These are phyloP conservation scores for Penicillium sp. DNA, from an alignment of 2,329 filamentous ascomycete species.

Conservation along the genomic window DNA sequence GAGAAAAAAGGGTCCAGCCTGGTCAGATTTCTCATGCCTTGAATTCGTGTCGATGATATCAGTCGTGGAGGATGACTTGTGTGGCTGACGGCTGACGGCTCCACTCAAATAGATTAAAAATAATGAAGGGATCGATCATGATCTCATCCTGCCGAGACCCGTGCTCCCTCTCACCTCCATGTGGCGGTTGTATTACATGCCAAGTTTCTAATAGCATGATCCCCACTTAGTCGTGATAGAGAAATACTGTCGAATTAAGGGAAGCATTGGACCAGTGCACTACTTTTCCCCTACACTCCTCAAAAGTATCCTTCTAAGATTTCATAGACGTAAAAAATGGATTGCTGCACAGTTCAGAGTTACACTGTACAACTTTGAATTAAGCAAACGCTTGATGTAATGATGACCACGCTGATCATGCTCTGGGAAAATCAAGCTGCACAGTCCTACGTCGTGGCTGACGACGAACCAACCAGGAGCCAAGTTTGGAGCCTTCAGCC, in stretches of 20 bases:
- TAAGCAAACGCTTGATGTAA: slow-evolving; percentile 21
- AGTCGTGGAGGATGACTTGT: slow-evolving; percentile 19
- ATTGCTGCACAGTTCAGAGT: background rate
- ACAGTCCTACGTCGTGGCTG: slow-evolving; percentile 6
- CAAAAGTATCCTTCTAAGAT: background rate
- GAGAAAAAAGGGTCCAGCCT: background rate
- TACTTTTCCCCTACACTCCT: too few relatives aligned
- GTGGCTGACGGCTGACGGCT: slow-evolving; percentile 26
- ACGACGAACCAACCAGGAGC: slow-evolving; percentile 1
- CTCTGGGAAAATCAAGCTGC: background rate
- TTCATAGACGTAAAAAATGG: too few relatives aligned
- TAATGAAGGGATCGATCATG: slow-evolving; percentile 25
- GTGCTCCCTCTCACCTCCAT: slow-evolving; percentile 2
- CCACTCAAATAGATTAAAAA: slow-evolving; percentile 29
- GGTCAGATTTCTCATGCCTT: background rate
- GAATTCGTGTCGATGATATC: slow-evolving; percentile 17
- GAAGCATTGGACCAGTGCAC: too few relatives aligned
- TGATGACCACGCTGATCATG: slow-evolving; percentile 11
- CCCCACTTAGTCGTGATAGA: too few relatives aligned
- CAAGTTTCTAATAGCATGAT: background rate
- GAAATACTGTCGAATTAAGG: background rate
- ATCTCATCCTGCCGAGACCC: slow-evolving; percentile 23
- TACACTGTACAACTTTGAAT: slow-evolving; percentile 9
- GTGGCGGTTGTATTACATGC: background rate
- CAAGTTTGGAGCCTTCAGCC: slow-evolving; percentile 9